phyloP scores from a whole-genome alignment of 1,284 basidiomycete genomes.

The Puccinia brachypodii region DNA sequence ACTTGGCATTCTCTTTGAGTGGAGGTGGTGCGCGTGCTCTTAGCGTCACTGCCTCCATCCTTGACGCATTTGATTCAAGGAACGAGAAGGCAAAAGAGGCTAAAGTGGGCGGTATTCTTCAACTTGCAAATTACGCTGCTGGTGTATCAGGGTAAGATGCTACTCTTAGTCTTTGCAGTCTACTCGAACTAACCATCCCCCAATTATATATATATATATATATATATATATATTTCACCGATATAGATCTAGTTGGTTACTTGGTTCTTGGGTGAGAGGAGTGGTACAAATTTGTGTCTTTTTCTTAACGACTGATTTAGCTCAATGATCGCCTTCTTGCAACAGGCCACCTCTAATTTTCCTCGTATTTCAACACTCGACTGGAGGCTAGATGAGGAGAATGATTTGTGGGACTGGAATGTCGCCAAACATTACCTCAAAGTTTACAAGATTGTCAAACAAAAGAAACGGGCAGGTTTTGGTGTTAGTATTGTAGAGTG shows the following conservation, averaged over 20 bases:
- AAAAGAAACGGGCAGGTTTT: slow-evolving; percentile 40
- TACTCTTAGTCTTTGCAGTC: background rate
- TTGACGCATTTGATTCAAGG: slow-evolving; percentile 40
- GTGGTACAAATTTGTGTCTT: background rate
- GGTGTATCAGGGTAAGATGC: slow-evolving; percentile 35
- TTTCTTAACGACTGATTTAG: background rate
- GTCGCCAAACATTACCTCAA: slow-evolving; percentile 18
- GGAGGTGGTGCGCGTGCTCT: slow-evolving; percentile 30
- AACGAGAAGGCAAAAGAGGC: slow-evolving; percentile 12
- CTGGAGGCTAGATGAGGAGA: slow-evolving; percentile 26
- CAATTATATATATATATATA: background rate
- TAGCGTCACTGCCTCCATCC: slow-evolving; percentile 26
- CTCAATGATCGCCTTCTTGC: background rate
- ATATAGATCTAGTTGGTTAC: slow-evolving; percentile 26
- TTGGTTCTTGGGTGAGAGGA: slow-evolving; percentile 40
- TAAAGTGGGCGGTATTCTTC: slow-evolving; percentile 28
- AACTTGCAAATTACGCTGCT: slow-evolving; percentile 37
- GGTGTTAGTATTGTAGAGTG: slow-evolving; percentile 40
- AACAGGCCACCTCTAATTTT: slow-evolving; percentile 42
- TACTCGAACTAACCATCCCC: background rate
- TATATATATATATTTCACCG: background rate
- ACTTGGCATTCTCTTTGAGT: slow-evolving; percentile 33
- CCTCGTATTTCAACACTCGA: slow-evolving; percentile 16
- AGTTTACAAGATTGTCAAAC: slow-evolving; percentile 20
- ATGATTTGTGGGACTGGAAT: slow-evolving; percentile 38